Conservation (phyloP, 129 eudicot species). For the Smallanthus sonchifolius region DNA sequence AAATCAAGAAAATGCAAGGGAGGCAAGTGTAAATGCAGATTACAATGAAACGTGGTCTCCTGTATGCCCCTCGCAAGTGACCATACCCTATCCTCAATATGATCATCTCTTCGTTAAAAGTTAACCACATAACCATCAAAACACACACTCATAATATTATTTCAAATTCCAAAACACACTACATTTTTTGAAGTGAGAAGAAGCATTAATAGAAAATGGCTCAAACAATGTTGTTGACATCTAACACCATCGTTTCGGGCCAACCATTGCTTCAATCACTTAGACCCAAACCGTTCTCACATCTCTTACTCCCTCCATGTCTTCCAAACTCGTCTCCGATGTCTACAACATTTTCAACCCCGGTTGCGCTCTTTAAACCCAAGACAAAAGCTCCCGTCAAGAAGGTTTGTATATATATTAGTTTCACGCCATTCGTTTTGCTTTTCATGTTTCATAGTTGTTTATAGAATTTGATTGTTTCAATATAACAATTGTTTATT, state of each 20-base stretch:
- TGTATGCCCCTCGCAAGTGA: slow-evolving; percentile 28
- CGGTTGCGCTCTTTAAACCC: slow-evolving; percentile 77
- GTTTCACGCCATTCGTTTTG: background rate
- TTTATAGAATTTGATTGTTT: background rate
- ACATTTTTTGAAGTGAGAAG: background rate
- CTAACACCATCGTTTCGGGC: slow-evolving; percentile 37
- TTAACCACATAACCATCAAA: slow-evolving; percentile 15
- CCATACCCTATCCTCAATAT: slow-evolving; percentile 34
- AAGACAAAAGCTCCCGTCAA: slow-evolving; percentile 77
- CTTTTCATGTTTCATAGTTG: background rate
- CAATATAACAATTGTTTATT: background rate
- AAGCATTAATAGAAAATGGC: slow-evolving; percentile 42
- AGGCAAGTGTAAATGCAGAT: slow-evolving; percentile 13
- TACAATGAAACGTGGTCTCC: slow-evolving; percentile 34
- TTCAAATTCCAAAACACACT: background rate
- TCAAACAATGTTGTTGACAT: slow-evolving; percentile 74
- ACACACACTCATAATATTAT: slow-evolving; percentile 2
- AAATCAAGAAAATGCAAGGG: slow-evolving; percentile 7
- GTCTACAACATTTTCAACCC: slow-evolving; percentile 23
- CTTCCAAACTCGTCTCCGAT: slow-evolving; percentile 23
- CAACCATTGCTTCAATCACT: slow-evolving; percentile 52
- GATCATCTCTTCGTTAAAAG: slow-evolving; percentile 16
- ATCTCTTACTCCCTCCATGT: slow-evolving; percentile 37
- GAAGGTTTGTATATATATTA: slow-evolving; percentile 37
- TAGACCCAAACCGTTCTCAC: slow-evolving; percentile 53